Evolutionary conservation across 495 filamentous ascomycete genomes (phyloP), one percentile per base, ranked within the genome.

Genomic region (Cryomyces minteri): DNA sequence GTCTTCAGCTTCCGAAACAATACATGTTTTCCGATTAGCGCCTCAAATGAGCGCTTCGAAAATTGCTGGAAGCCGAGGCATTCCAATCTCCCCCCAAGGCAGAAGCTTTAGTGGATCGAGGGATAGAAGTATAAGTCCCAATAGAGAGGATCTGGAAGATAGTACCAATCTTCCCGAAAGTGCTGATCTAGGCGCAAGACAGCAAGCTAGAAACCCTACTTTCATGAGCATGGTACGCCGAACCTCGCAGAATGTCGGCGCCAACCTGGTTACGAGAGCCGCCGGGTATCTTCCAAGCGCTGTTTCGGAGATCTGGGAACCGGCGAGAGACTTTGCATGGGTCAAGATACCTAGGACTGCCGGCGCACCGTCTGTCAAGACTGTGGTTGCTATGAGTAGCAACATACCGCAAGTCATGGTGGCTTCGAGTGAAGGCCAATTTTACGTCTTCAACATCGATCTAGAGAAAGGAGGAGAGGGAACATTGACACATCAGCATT

Each of bases 271-370:
- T 28, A 84, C 84, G 6, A 82, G 79, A 30, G 81, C 94, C 12
- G 88, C 86, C 4, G 84, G 84, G 0, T 98, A 98, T 54, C 70
- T 98, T 6, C 90, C 90, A 1, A 79, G 77, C 54, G 80, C 86
- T 0, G 87, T 98, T 5, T 86, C 86, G 25, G 86, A 96, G 62
- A 94, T 96, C 73, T 95, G 84, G 85, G 92, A 98, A 56, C 90
- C 90, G 10, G 70, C 82, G 39, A 74, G 90, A 40, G 92, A 98
- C 59, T 96, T 98, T 62, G 90, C 90, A 1, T 94, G 83, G 71
- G 79, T 95, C 54, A 94, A 88, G 60, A 70, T 98, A 29, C 90
- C 90, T n/a, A 82, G 80, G 55, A 54, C 68, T 18, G 60, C 56
- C 31, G 53, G 54, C 25, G 31, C 38, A 43, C 18, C 55, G 34